Percentiles rank a stretch among this genome's conserved stretches.
phyloP scores from a whole-genome alignment of 805 yeast genomes.

The Hyphopichia homilentoma region DNA sequence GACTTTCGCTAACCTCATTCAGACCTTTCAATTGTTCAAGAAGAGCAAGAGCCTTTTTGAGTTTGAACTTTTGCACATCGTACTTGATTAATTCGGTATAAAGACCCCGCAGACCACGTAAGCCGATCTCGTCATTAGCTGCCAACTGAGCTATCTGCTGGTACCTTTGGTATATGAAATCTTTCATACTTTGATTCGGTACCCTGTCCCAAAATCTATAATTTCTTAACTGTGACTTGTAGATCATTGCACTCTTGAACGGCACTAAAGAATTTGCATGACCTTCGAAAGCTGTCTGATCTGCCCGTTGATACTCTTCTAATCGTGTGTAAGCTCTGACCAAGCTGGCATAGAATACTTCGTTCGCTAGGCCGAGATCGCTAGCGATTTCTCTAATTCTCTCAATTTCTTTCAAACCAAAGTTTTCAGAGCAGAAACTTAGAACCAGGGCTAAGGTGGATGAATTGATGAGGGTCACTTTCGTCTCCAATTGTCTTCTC shows the following conservation, averaged over 20 bases:
- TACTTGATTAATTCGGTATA: constrained; percentile 25
- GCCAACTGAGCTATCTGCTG: constrained; percentile 10
- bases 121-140: constrained; percentile 7
- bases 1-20: constrained; percentile 19
- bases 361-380: constrained; percentile 14
- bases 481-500: constrained; percentile 11
- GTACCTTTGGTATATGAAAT: constrained; percentile 5
- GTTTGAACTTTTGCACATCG: constrained; percentile 11
- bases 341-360: constrained; percentile 22
- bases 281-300: constrained; percentile 25
- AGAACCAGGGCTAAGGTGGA: constrained; percentile 14
- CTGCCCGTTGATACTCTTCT: constrained; percentile 31
- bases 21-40: constrained; percentile 13
- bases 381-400: constrained; percentile 14
- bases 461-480: constrained; percentile 13
- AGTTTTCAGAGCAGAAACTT: constrained; percentile 17
- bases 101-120: constrained; percentile 9
- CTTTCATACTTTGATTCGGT: constrained; percentile 3
- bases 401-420: constrained; percentile 17
- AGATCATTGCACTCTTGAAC: constrained; percentile 22
- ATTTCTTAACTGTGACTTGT: constrained; percentile 25
- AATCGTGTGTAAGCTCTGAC: constrained; percentile 25
- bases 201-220: constrained; percentile 24
- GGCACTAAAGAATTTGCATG: constrained; percentile 27
- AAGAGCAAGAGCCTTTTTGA: constrained; percentile 17